Evolutionary conservation across 2,329 filamentous ascomycete genomes (phyloP).

Genomic region (Diplodia intermedia): DNA sequence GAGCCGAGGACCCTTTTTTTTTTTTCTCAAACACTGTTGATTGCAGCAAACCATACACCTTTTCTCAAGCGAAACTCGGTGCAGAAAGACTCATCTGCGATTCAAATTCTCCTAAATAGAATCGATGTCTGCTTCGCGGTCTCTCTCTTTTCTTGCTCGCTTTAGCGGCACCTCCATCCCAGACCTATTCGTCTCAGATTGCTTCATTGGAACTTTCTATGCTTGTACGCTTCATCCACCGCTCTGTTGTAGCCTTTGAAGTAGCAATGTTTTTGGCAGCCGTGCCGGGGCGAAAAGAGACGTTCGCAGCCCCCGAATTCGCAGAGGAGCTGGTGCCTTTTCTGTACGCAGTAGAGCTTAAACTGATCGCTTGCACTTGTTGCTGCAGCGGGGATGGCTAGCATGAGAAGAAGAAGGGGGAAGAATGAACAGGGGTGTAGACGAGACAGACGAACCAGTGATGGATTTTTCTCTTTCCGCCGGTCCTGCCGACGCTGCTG

Average conservation of each 20-base stretch:
- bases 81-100: no score
- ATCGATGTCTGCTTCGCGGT: no score
- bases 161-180: no score
- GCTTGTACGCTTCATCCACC: not conserved
- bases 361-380: not conserved
- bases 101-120: no score
- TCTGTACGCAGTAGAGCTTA: not conserved
- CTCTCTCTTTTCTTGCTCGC: no score
- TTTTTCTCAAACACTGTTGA: no score
- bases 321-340: not conserved
- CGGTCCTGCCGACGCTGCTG: not conserved
- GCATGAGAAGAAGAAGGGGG: not conserved
- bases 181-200: no score
- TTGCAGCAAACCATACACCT: no score
- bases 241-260: not conserved
- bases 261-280: not conserved
- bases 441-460: not conserved
- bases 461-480: not conserved
- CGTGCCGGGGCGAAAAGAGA: not conserved
- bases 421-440: no score
- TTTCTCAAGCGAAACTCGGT: no score
- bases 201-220: no score
- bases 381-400: not conserved
- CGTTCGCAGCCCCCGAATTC: not conserved
- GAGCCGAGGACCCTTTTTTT: no score